Conservation (phyloP, 306 rosid species). For the Cicer judaicum region DNA sequence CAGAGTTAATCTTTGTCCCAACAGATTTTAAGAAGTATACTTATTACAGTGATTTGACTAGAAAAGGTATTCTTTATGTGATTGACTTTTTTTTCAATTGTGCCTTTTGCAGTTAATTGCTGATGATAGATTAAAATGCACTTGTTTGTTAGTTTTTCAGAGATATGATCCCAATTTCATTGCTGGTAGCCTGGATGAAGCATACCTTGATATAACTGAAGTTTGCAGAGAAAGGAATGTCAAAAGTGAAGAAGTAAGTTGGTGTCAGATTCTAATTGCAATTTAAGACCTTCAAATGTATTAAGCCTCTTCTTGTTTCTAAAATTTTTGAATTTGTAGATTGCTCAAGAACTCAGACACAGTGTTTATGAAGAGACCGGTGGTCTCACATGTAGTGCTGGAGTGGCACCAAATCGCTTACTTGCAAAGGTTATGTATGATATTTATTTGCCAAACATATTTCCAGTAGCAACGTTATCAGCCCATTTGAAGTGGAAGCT, state of each 20-base stretch:
- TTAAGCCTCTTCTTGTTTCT: constrained; percentile 33
- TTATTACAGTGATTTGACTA: constrained; percentile 71
- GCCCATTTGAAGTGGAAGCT: constrained; percentile 31
- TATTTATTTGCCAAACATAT: constrained; percentile 31
- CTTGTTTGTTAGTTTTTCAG: constrained; percentile 64
- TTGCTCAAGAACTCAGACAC: constrained; percentile 82
- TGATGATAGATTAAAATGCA: constrained; percentile 27
- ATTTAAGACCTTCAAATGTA: constrained; percentile 11
- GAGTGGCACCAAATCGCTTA: constrained; percentile 89
- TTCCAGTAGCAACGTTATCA: constrained; percentile 22
- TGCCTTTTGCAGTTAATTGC: constrained; percentile 23
- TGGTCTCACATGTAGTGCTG: constrained; percentile 95
- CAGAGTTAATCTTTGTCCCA: constrained; percentile 81
- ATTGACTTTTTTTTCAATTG: constrained; percentile 23
- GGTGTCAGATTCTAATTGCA: constrained; percentile 30
- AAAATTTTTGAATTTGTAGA: constrained; percentile 51
- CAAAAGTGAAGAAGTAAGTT: constrained; percentile 71
- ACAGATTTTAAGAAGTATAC: constrained; percentile 82
- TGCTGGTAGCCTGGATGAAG: constrained; percentile 93
- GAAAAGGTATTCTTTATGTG: constrained; percentile 64
- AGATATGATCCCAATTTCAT: constrained; percentile 84
- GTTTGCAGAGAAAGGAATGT: constrained; percentile 74
- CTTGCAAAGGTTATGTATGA: constrained; percentile 79
- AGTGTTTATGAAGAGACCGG: constrained; percentile 81
- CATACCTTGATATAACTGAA: constrained; percentile 87